Conservation (phyloP, 164 flowering plant species). For the Pachysandra terminalis region DNA sequence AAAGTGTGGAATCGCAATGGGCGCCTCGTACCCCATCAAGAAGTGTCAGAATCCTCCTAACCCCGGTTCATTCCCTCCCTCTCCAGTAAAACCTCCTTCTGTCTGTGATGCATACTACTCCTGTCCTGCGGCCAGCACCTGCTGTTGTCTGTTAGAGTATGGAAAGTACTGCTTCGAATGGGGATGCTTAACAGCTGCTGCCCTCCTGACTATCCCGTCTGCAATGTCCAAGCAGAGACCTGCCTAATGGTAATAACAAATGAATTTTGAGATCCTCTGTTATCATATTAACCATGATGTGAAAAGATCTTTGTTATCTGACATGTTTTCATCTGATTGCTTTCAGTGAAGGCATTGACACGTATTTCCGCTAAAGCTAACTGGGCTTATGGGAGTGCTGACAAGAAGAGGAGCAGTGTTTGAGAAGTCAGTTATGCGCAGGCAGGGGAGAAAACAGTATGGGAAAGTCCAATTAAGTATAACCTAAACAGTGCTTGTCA, state of each 20-base stretch:
- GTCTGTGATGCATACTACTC: too few species aligned
- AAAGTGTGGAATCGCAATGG: too few species aligned
- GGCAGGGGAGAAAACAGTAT: slow-evolving; percentile 1
- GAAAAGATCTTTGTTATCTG: background rate
- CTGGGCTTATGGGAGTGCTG: slow-evolving; percentile 35
- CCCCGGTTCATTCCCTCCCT: too few species aligned
- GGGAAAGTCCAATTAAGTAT: slow-evolving; percentile 7
- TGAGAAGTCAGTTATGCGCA: slow-evolving; percentile 13
- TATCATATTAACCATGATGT: background rate
- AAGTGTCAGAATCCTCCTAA: too few species aligned
- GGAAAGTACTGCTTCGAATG: slow-evolving; percentile 76
- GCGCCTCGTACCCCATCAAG: too few species aligned
- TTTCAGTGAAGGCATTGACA: slow-evolving; percentile 69
- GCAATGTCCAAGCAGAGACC: slow-evolving; percentile 61
- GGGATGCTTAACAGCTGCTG: slow-evolving; percentile 97
- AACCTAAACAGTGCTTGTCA: too few species aligned
- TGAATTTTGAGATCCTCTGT: background rate
- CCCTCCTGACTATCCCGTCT: slow-evolving; percentile 87
- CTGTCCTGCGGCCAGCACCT: too few species aligned
- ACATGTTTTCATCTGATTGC: background rate
- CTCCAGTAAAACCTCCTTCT: too few species aligned
- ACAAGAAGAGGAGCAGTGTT: slow-evolving; percentile 32
- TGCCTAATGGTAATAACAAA: slow-evolving; percentile 46
- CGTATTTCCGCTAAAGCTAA: slow-evolving; percentile 64
- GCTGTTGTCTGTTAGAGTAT: too few species aligned